Conservation (phyloP, 306 rosid species). For the Luffa acutangula region DNA sequence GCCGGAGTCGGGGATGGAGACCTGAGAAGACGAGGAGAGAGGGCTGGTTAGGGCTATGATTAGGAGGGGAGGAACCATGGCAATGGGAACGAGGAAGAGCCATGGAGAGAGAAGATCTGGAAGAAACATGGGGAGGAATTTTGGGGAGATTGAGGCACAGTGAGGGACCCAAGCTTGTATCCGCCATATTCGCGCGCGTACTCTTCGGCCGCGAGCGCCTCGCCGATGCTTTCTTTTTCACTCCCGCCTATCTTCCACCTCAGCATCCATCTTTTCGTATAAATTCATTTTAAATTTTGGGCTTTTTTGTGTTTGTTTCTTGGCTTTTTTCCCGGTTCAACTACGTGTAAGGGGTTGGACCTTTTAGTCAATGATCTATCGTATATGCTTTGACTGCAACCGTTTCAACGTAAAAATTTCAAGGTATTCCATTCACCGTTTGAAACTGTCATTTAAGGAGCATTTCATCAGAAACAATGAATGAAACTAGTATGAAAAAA, state of each 20-base stretch:
- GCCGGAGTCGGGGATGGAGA: background rate
- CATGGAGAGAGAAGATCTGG: slow-evolving; percentile 31
- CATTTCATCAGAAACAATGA: no score
- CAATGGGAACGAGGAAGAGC: slow-evolving; percentile 33
- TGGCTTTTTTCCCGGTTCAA: no score
- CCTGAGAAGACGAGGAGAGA: slow-evolving; percentile 80
- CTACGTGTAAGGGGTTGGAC: no score
- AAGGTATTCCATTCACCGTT: no score
- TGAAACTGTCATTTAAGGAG: no score
- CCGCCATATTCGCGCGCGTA: slow-evolving; percentile 32
- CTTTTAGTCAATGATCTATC: no score
- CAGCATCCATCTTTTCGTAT: background rate
- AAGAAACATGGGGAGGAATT: slow-evolving; percentile 8
- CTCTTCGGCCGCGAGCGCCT: background rate
- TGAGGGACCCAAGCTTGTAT: slow-evolving; percentile 39
- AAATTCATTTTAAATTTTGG: no score
- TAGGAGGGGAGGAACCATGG: slow-evolving; percentile 28
- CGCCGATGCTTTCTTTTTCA: background rate
- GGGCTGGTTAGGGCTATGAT: slow-evolving; percentile 33
- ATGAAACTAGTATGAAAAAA: no score
- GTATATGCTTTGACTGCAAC: no score
- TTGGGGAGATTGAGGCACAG: slow-evolving; percentile 13
- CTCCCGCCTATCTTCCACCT: background rate
- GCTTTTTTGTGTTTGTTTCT: no score
- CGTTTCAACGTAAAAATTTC: no score